phyloP scores from a whole-genome alignment of 2,329 filamentous ascomycete genomes.

The Diaporthe humulicola region DNA sequence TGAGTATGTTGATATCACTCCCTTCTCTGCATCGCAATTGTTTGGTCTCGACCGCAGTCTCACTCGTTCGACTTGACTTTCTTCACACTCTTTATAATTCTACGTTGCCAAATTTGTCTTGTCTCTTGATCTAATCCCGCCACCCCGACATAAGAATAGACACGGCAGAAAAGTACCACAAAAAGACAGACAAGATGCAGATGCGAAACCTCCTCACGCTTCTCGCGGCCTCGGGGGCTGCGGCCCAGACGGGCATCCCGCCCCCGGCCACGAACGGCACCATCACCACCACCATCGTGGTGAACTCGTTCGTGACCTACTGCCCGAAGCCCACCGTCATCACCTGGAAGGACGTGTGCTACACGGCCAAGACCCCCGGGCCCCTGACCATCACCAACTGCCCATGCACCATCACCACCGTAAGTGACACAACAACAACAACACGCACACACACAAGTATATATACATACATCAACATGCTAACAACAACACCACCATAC shows the following conservation, averaged over 20 bases:
- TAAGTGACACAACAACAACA: conserved; percentile 27
- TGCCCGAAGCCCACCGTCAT: conserved; percentile 65
- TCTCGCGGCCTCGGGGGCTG: conserved; percentile 43
- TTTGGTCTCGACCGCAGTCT: conserved; percentile 29
- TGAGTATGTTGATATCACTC: not conserved
- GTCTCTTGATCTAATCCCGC: not conserved
- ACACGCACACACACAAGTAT: not conserved
- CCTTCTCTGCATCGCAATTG: conserved; percentile 24
- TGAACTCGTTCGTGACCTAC: conserved; percentile 54
- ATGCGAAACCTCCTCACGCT: conserved; percentile 45
- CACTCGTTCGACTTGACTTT: conserved; percentile 30
- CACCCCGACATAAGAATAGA: conserved; percentile 1
- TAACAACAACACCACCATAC: not conserved
- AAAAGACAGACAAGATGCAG: conserved; percentile 47
- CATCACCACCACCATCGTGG: conserved; percentile 48
- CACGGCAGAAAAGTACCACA: not conserved
- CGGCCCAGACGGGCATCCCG: conserved; percentile 44
- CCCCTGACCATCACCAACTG: conserved; percentile 69
- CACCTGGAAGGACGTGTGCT: conserved; percentile 63
- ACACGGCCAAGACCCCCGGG: conserved; percentile 61
- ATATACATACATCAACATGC: not conserved
- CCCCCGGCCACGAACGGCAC: conserved; percentile 13
- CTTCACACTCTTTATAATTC: conserved; percentile 42
- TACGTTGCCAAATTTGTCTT: conserved; percentile 28
- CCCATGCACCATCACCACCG: conserved; percentile 60